Percentiles rank a stretch among this genome's conserved stretches.
phyloP scores from a whole-genome alignment of 2,329 filamentous ascomycete genomes.

The Hypomyces rosellus region DNA sequence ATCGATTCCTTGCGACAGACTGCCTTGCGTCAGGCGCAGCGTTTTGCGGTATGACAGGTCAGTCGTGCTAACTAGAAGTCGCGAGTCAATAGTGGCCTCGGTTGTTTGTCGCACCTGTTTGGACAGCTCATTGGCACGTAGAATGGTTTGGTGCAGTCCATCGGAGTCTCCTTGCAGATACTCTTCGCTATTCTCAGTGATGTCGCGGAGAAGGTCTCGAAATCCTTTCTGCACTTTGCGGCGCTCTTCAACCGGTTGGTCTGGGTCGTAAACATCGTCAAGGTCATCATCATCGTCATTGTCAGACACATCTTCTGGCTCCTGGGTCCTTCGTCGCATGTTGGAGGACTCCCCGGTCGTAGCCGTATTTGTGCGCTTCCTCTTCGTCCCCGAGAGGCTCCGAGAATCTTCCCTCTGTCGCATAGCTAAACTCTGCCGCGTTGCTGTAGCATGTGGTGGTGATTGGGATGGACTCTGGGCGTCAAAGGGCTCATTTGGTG shows the following conservation, averaged over 20 bases:
- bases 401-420: slow-evolving; percentile 20
- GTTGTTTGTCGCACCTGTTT: slow-evolving; percentile 75
- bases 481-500: slow-evolving; percentile 16
- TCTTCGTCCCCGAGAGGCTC: slow-evolving; percentile 22
- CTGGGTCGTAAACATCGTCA: slow-evolving; percentile 64
- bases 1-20: slow-evolving; percentile 69
- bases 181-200: slow-evolving; percentile 66
- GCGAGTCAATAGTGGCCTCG: slow-evolving; percentile 85
- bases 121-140: slow-evolving; percentile 59
- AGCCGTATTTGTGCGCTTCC: slow-evolving; percentile 24
- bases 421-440: slow-evolving; percentile 19
- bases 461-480: slow-evolving; percentile 17
- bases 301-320: slow-evolving; percentile 5
- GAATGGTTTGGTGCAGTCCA: slow-evolving; percentile 59
- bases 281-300: slow-evolving; percentile 11
- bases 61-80: slow-evolving; percentile 73
- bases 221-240: slow-evolving; percentile 63
- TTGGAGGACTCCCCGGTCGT: slow-evolving; percentile 18
- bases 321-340: slow-evolving; percentile 14
- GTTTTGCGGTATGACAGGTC: slow-evolving; percentile 77
- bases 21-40: slow-evolving; percentile 65
- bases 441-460: slow-evolving; percentile 14
- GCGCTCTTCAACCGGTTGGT: slow-evolving; percentile 70
- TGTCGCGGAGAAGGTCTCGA: slow-evolving; percentile 56
- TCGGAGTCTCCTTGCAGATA: slow-evolving; percentile 60